Evolutionary conservation across 805 yeast species (phyloP).

Genomic region (Saccharomycopsis oosterbeekiorum): DNA sequence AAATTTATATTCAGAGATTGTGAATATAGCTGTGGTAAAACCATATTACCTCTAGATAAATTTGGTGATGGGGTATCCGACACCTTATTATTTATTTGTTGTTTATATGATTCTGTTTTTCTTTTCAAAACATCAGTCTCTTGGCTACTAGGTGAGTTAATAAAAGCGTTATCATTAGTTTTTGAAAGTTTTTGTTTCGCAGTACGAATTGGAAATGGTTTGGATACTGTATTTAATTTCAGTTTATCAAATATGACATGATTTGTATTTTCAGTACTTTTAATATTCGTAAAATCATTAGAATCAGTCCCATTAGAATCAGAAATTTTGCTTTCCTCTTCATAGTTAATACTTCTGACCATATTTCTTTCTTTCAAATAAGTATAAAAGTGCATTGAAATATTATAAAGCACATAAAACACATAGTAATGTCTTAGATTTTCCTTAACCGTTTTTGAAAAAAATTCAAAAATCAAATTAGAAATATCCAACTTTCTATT

Average conservation of each 20-base stretch:
- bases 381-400: conserved; percentile 15
- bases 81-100: not conserved
- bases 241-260: not conserved
- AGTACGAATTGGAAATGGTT: not conserved
- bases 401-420: conserved; percentile 16
- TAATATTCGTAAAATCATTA: not conserved
- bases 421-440: conserved; percentile 12
- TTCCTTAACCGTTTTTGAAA: conserved; percentile 7
- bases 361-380: conserved; percentile 16
- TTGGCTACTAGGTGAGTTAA: not conserved
- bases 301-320: not conserved
- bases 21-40: not conserved
- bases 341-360: conserved; percentile 4
- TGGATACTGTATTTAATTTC: not conserved
- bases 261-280: not conserved
- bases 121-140: not conserved
- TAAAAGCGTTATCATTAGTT: not conserved
- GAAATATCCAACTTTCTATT: conserved; percentile 12
- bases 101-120: not conserved
- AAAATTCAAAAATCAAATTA: conserved; percentile 16
- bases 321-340: not conserved
- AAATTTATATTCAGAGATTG: not conserved
- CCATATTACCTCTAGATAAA: not conserved
- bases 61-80: not conserved
- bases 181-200: not conserved